phyloP scores from a whole-genome alignment of 176 grass and related monocot species.

The Eragrostis curvula region DNA sequence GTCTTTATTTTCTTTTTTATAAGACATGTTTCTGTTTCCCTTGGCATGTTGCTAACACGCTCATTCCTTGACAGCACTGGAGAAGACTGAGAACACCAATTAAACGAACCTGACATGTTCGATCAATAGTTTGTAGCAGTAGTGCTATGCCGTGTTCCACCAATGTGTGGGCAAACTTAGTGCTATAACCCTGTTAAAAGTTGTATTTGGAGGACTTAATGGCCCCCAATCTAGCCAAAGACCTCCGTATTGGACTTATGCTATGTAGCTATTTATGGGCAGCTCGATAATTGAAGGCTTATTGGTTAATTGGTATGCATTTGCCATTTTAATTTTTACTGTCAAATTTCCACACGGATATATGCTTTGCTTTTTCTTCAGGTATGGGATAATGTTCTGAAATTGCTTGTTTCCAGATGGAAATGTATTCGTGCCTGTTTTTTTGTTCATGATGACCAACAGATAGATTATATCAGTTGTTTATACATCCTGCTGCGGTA shows the following conservation, averaged over 20 bases:
- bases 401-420: not conserved
- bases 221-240: not conserved
- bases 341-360: not conserved
- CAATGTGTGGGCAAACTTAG: not conserved
- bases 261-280: not conserved
- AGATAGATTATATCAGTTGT: not conserved
- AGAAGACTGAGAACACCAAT: slow-evolving; percentile 38
- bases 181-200: not conserved
- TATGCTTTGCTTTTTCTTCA: not conserved
- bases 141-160: not conserved
- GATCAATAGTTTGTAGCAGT: not conserved
- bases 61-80: slow-evolving; percentile 36
- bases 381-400: not conserved
- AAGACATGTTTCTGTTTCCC: not conserved
- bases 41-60: not conserved
- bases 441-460: too few relatives aligned
- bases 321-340: not conserved
- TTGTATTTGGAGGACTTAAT: not conserved
- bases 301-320: not conserved
- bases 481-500: not conserved
- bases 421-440: not conserved
- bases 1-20: too few relatives aligned
- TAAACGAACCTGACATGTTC: not conserved
- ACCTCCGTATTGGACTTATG: not conserved
- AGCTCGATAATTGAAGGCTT: not conserved